Conservation (phyloP, 441 rosid genomes). For the Pelargonium fulgidum region DNA sequence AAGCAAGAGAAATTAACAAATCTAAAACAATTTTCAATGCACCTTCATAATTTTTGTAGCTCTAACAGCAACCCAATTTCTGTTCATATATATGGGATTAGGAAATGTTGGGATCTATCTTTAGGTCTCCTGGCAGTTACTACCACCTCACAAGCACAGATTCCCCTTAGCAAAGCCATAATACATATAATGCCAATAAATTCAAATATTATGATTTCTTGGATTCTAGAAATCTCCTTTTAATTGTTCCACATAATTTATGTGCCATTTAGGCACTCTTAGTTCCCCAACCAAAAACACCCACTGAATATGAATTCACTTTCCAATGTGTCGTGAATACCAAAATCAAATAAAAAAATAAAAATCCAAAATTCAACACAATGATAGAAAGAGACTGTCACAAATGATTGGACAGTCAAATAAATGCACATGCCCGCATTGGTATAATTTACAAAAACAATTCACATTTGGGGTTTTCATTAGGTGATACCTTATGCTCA, state of each 20-base stretch:
- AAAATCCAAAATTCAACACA: neutral
- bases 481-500: conserved; percentile 60
- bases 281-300: neutral
- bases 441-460: neutral
- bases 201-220: neutral
- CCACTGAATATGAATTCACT: neutral
- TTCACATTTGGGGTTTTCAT: conserved; percentile 1
- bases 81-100: neutral
- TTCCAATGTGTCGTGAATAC: neutral
- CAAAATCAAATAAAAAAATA: neutral
- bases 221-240: neutral
- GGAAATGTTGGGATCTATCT: neutral
- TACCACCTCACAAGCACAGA: conserved; percentile 6
- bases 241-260: neutral
- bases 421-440: conserved; percentile 1
- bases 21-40: too few relatives aligned
- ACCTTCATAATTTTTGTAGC: too few relatives aligned
- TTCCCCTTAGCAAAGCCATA: neutral
- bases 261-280: conserved; percentile 2
- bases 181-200: neutral
- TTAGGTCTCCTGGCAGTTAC: neutral
- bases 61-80: too few relatives aligned
- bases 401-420: neutral
- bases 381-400: neutral
- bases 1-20: too few relatives aligned